phyloP scores from a whole-genome alignment of 1,284 basidiomycete genomes.

The Apiotrichum sp. region DNA sequence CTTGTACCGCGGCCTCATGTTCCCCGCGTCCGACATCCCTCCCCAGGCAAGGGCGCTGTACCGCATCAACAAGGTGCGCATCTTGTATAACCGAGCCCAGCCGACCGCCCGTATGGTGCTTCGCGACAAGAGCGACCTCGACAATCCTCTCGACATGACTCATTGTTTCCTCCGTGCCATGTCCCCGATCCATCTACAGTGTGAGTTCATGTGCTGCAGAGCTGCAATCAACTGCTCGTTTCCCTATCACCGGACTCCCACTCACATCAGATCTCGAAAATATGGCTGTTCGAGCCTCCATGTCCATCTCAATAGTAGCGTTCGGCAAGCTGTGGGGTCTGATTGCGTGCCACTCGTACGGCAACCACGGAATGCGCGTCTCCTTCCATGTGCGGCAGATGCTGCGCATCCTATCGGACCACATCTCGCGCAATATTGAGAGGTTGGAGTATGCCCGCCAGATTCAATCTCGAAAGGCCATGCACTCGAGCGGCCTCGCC shows the following conservation, averaged over 20 bases:
- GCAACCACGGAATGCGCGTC: slow-evolving; percentile 68
- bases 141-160: slow-evolving; percentile 77
- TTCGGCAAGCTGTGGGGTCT: slow-evolving; percentile 81
- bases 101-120: slow-evolving; percentile 72
- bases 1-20: slow-evolving; percentile 58
- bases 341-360: slow-evolving; percentile 77
- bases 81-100: slow-evolving; percentile 73
- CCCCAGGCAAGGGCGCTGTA: slow-evolving; percentile 56
- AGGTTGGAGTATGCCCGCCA: slow-evolving; percentile 72
- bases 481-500: neutral
- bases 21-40: slow-evolving; percentile 57
- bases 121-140: slow-evolving; percentile 60
- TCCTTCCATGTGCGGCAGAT: slow-evolving; percentile 79
- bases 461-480: slow-evolving; percentile 67
- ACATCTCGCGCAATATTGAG: slow-evolving; percentile 77
- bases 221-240: too few species aligned
- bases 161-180: slow-evolving; percentile 80
- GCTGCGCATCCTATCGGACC: slow-evolving; percentile 71
- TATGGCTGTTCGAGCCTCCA: slow-evolving; percentile 73
- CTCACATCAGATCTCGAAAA: slow-evolving; percentile 59
- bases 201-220: slow-evolving; percentile 45
- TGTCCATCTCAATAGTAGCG: slow-evolving; percentile 81
- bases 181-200: slow-evolving; percentile 84
- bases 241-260: too few species aligned
- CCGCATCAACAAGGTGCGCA: slow-evolving; percentile 66